phyloP scores from a whole-genome alignment of 2,329 filamentous ascomycete genomes.

The Exophiala lecanii-corni region DNA sequence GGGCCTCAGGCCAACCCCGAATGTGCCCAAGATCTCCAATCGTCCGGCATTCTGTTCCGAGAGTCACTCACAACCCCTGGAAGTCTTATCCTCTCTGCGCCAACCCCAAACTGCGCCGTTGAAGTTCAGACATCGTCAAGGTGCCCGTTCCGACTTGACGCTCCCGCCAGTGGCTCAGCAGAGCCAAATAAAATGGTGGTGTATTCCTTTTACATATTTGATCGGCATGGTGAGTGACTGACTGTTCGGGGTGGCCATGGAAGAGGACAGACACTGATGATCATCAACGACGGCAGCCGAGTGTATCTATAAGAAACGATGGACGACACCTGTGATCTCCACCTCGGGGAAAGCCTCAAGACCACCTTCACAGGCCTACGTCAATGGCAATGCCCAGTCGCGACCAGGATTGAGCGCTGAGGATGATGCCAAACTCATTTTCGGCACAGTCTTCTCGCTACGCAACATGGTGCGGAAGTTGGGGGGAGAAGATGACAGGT shows the following conservation, averaged over 20 bases:
- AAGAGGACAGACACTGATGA: too few species aligned
- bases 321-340: conserved; percentile 57
- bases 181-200: conserved; percentile 65
- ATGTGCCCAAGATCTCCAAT: too few species aligned
- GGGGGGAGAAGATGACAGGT: conserved; percentile 81
- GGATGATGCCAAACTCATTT: conserved; percentile 94
- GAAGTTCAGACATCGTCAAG: too few species aligned
- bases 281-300: conserved; percentile 76
- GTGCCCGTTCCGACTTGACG: too few species aligned
- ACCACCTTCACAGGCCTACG: conserved; percentile 46
- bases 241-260: neutral
- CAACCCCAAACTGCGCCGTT: too few species aligned
- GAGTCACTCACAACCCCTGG: neutral
- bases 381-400: conserved; percentile 37
- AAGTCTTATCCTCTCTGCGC: too few species aligned
- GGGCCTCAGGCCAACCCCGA: too few species aligned
- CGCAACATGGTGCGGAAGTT: conserved; percentile 96
- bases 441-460: conserved; percentile 92
- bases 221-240: conserved; percentile 75
- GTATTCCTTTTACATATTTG: conserved; percentile 98
- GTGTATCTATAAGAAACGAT: conserved; percentile 91
- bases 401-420: conserved; percentile 50
- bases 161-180: neutral
- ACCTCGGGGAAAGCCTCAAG: conserved; percentile 44
- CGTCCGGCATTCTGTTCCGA: neutral